Percentiles rank a stretch among this genome's conserved stretches.
Evolutionary conservation across 2,329 filamentous ascomycete species (phyloP).

Genomic region (Akanthomyces uredinophilus): DNA sequence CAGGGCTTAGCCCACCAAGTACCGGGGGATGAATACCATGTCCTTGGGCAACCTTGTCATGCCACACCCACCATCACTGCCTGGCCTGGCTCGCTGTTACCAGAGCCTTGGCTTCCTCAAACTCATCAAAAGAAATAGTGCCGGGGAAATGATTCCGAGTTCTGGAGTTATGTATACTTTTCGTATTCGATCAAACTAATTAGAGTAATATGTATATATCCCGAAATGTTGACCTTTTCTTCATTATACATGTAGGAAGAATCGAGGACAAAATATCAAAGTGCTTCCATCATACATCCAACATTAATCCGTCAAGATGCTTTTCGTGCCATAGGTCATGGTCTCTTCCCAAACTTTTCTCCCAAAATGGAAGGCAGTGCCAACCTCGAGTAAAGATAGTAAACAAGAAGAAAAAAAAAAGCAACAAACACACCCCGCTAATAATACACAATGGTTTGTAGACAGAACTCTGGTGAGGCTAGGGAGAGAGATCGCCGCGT

Average conservation of each 20-base stretch:
- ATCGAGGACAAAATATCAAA: not conserved
- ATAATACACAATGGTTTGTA: constrained; percentile 1
- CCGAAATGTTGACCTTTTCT: not conserved
- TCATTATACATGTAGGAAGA: not conserved
- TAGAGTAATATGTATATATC: not conserved
- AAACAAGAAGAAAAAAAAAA: constrained; percentile 9
- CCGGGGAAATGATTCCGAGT: not conserved
- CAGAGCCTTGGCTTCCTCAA: no score
- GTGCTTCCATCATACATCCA: constrained; percentile 13
- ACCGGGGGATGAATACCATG: not conserved
- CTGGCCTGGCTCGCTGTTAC: no score
- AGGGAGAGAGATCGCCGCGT: constrained; percentile 2
- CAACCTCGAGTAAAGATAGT: not conserved
- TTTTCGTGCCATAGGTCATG: not conserved
- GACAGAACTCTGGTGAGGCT: not conserved
- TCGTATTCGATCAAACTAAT: not conserved
- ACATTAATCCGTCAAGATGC: constrained; percentile 13
- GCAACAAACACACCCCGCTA: not conserved
- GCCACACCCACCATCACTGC: not conserved
- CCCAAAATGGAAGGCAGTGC: not conserved
- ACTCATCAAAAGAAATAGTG: not conserved
- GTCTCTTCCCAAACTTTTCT: constrained; percentile 4
- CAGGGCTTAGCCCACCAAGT: not conserved
- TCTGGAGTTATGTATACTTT: not conserved
- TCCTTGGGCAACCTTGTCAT: not conserved